Evolutionary conservation across 495 filamentous ascomycete genomes (phyloP), one percentile per base, ranked within the genome.

Genomic region (Stereocaulon alpinum): DNA sequence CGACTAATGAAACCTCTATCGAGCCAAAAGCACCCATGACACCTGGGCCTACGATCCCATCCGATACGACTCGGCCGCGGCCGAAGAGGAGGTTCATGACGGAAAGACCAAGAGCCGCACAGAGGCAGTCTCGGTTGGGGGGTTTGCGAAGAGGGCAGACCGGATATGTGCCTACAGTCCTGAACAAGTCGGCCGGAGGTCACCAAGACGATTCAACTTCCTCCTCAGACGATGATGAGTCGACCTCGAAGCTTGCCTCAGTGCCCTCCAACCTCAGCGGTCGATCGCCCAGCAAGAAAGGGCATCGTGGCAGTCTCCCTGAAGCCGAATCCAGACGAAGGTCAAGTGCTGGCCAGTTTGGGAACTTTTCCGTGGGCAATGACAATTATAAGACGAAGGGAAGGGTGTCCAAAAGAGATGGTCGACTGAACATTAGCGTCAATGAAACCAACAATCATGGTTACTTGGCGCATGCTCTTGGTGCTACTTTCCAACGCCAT

Each of bases 391-490:
- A 68, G 18, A 86, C 82, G 1, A 80, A 76, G 40, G 86, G 86
- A n/a, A 80, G 74, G 48, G 76, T 89, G 14, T 82, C 79, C 0
- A 83, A 80, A 67, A 75, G 68, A n/a, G 87, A 89, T 66, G 87
- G 86, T 7, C 76, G 87, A 27, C 71, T 90, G 17, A 79, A 77
- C 55, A 86, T 90, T 55, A 81, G 79, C n/a, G 72, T 89, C 66
- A 83, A 85, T 55, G 82, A 87, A 65, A 82, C 80, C 3, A 77
- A 74, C 54, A 83, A 83, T 58, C 80, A 70, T 4, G 85, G 85
- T 5, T 87, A 86, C 63, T 71, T 87, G 41, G 83, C 84, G 22
- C 86, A 86, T 64, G 82, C 83, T n/a, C 72, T 88, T 1, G 86
- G 85, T 9, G 76, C 78, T 0, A 77, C 79, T 6, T 69, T 83